Evolutionary conservation across 2,329 filamentous ascomycete genomes (phyloP), one percentile per base, ranked within the genome.

Genomic region (Fusarium continuum): DNA sequence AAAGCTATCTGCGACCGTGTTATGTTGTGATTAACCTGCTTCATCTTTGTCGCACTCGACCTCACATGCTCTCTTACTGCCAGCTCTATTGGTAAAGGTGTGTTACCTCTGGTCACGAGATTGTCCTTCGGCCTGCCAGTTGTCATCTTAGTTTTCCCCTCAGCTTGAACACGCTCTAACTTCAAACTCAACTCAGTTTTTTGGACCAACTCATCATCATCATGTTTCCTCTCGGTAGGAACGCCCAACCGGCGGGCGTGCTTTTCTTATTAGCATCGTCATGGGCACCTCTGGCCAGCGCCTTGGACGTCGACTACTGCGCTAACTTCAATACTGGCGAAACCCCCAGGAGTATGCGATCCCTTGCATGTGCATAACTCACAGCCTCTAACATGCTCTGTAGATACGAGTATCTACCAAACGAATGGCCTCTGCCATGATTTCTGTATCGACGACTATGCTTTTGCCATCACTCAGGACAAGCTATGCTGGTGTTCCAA

Each of bases 401-500:
- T 57, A 88, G 86, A 85, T 63, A 70, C 73, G 26, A 84, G 80
- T 60, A 83, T 82, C 64, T 89, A 76, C 60, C 89, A 92, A 73
- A 90, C 89, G 17, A 87, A 91, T 67, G 90, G 90, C 25, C 82
- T 87, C 11, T 94, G 91, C 72, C 77, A 80, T 44, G 77, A 84
- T 43, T 82, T 82, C 43, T 94, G 91, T 76, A 68, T 75, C 22
- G 70, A 72, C 17, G 67, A 80, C 14, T 90, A 82, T 64, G 89
- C 90, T 32, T 91, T 88, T 61, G 90, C 89, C 64, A 80, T 94
- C 41, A 78, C 93, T 2, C 84, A 91, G 67, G 81, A 76, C 14
- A 79, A 85, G 26, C 75, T 81, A 46, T 94, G 91, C 73, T 94
- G 90, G 90, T 94, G 91, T 73, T 88, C 89, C 31, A 83, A 92